Percentiles rank a stretch among this genome's conserved stretches.
Evolutionary conservation across 2,329 filamentous ascomycete genomes (phyloP).

Genomic region (Alternaria sp.): DNA sequence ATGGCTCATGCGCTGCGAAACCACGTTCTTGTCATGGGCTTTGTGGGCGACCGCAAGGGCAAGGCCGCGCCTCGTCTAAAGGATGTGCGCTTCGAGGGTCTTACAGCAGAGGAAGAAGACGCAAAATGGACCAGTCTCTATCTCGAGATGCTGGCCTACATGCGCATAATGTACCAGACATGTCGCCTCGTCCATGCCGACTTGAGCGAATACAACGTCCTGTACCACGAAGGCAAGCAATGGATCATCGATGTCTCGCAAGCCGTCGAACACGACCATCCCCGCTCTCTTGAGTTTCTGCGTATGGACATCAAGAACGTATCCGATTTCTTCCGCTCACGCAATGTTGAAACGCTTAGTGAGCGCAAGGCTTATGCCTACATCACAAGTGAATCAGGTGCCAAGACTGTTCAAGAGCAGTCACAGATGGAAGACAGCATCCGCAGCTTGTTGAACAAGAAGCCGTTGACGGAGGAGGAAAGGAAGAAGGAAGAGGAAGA

Average conservation of each 20-base stretch:
- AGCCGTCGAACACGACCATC: slow-evolving; percentile 96
- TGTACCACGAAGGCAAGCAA: slow-evolving; percentile 83
- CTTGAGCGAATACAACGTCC: slow-evolving; percentile 96
- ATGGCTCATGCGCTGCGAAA: slow-evolving; percentile 88
- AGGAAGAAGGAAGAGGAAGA: slow-evolving; percentile 74
- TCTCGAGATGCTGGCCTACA: slow-evolving; percentile 82
- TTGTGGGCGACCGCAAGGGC: slow-evolving; percentile 87
- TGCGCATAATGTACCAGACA: slow-evolving; percentile 92
- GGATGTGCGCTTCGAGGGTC: slow-evolving; percentile 78
- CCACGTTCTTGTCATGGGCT: slow-evolving; percentile 96
- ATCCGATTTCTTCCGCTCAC: slow-evolving; percentile 87
- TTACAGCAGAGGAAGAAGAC: slow-evolving; percentile 65
- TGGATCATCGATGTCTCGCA: slow-evolving; percentile 98
- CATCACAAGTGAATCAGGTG: slow-evolving; percentile 71
- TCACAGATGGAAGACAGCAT: slow-evolving; percentile 69
- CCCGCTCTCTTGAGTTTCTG: slow-evolving; percentile 88
- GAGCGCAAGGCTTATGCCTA: slow-evolving; percentile 88
- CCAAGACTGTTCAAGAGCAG: slow-evolving; percentile 62
- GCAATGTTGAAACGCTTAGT: slow-evolving; percentile 81
- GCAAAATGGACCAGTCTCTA: slow-evolving; percentile 82
- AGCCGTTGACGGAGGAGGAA: slow-evolving; percentile 59
- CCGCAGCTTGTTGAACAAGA: slow-evolving; percentile 71
- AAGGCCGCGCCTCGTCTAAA: slow-evolving; percentile 88
- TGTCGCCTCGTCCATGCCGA: slow-evolving; percentile 95
- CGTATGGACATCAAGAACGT: slow-evolving; percentile 99